Percentiles rank a stretch among this genome's conserved stretches.
phyloP scores from a whole-genome alignment of 2,329 filamentous ascomycete species.

The Fusarium sp. region DNA sequence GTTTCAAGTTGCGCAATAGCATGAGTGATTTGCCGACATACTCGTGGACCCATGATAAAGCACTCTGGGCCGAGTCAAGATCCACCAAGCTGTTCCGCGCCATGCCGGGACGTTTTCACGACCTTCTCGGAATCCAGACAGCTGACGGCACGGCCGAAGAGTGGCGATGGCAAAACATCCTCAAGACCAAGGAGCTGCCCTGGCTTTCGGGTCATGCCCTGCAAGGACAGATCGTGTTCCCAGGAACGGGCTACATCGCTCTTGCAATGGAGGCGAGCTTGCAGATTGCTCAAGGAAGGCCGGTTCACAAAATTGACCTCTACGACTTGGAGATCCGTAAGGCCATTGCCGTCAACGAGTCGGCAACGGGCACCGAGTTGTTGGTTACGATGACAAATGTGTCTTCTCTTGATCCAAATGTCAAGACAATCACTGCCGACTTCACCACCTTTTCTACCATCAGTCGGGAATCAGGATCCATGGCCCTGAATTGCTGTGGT shows the following conservation, averaged over 20 bases:
- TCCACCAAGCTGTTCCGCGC: neutral
- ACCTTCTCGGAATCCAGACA: neutral
- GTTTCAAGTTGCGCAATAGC: too few relatives aligned
- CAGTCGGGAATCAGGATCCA: neutral
- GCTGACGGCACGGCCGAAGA: neutral
- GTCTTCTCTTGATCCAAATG: neutral
- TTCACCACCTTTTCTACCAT: neutral
- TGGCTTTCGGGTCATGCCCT: slow-evolving; percentile 9
- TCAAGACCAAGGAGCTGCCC: neutral
- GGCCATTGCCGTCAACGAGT: neutral
- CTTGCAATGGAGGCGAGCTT: neutral
- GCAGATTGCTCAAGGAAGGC: neutral
- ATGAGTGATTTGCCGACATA: neutral
- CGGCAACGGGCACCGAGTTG: neutral
- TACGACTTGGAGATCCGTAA: neutral
- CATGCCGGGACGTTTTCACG: neutral
- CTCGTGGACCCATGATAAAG: neutral
- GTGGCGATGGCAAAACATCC: neutral
- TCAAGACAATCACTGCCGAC: neutral
- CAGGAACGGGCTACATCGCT: neutral
- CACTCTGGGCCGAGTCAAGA: neutral
- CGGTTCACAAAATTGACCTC: neutral
- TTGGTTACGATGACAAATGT: neutral
- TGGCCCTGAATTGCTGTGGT: neutral
- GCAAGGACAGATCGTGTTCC: neutral